A percentile compares a stretch with the other conserved stretches of the same genome.
Conservation (phyloP, 805 yeast genomes). For the Brettanomyces custersianus region DNA sequence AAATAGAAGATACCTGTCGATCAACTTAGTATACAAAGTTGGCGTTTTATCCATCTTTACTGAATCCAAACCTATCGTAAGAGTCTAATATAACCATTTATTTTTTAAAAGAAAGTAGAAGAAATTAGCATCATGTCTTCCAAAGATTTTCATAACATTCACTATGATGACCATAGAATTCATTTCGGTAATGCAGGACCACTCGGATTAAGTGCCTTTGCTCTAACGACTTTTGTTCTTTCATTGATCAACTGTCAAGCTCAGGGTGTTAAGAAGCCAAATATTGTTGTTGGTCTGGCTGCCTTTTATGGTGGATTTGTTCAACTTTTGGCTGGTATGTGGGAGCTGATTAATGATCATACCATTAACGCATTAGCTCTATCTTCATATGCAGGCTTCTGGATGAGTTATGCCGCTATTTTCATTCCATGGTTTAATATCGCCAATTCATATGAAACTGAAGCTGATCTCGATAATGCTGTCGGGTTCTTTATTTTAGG, state of each 20-base stretch:
- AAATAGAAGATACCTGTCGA: too few relatives aligned
- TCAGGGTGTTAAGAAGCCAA: constrained; percentile 52
- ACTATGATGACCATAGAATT: constrained; percentile 1
- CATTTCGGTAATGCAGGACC: constrained; percentile 66
- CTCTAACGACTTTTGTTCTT: constrained; percentile 58
- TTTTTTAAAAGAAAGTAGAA: too few relatives aligned
- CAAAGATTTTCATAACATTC: neutral
- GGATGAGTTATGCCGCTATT: constrained; percentile 66
- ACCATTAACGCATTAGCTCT: constrained; percentile 65
- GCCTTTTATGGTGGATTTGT: constrained; percentile 66
- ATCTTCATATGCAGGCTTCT: constrained; percentile 59
- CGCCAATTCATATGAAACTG: constrained; percentile 36
- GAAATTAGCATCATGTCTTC: too few relatives aligned
- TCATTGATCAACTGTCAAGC: constrained; percentile 55
- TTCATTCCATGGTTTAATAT: constrained; percentile 49
- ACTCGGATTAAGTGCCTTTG: constrained; percentile 63
- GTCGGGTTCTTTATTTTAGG: constrained; percentile 51
- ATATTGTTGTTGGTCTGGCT: constrained; percentile 54
- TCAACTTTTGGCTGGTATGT: constrained; percentile 63
- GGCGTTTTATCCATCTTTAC: too few relatives aligned
- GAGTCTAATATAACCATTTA: too few relatives aligned
- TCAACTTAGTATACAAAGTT: too few relatives aligned
- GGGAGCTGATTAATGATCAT: constrained; percentile 65
- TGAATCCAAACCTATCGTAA: too few relatives aligned
- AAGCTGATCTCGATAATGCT: constrained; percentile 37